Base-by-base conservation (phyloP, 805 yeast species). In the Yamadazyma ubonensis region DNA sequence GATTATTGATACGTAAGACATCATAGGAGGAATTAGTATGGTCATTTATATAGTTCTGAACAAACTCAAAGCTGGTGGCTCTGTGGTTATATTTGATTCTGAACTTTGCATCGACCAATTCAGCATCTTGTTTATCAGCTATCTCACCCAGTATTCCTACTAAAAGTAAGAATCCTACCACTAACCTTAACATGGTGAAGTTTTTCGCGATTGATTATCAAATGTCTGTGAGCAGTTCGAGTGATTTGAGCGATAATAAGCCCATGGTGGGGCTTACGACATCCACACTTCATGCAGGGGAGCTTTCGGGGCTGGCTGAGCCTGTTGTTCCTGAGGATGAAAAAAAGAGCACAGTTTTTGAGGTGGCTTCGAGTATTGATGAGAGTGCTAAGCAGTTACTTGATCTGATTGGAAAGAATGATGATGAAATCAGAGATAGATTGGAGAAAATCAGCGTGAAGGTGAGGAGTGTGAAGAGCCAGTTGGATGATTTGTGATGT, bases 281-380 rank as follows among this genome's bases (percentile, higher is more conserved):
- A 5, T 63, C 67, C 2, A 60, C 59, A 21, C 45, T 64, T 21
- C 54, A 55, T 4, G 58, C 54, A 20, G 65, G 65, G 6, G 58
- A 57, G 35, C 39, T 55, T 2, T 27, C 46, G 12, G 33, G 19
- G n/a, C 28, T 4, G 26, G 26, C 26, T 23, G 26, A 23, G 26
- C n/a, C 26, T 3, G 19, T 22, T 17, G 14, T 35, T 11, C 5
- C 27, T 9, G 11, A 14, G 6, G 8, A 21, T 19, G 35, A 30
- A 5, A 18, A 34, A 19, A 32, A 38, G 39, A 47, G 38, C 28
- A 43, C 60, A 2, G 54, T 63, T 4, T 51, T 63, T 18, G 72
- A 67, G 29, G 43, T 66, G n/a, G 63, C 67, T 2, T 59, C 52
- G 51, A 58, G 51, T 3, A 55, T 69, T 16, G 70, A 67, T 29